Conservation (phyloP, 2,329 filamentous ascomycete genomes). For the Ceratocystis lukuohia region DNA sequence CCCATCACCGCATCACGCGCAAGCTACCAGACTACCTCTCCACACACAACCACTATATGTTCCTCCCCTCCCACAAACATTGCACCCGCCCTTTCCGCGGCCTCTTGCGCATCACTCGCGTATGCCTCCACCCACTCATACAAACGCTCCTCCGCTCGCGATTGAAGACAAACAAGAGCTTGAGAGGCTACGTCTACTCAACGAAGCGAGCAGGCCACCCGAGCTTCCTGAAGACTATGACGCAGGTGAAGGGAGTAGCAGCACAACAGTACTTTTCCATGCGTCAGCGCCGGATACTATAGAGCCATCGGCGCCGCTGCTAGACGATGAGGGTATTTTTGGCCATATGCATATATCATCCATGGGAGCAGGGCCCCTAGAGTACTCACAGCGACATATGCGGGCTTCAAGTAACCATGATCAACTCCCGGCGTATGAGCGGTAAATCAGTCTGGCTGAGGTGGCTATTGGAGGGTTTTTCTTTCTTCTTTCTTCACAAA, state of each 20-base stretch:
- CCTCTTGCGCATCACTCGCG: neutral
- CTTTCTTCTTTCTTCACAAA: neutral
- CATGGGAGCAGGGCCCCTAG: too few species aligned
- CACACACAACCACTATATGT: neutral
- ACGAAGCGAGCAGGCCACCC: constrained; percentile 50
- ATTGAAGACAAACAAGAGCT: constrained; percentile 69
- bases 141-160: neutral
- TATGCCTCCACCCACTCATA: neutral
- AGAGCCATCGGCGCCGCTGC: constrained; percentile 24
- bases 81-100: constrained; percentile 21
- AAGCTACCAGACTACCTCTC: neutral
- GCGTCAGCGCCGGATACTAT: constrained; percentile 1
- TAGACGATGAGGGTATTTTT: constrained; percentile 23
- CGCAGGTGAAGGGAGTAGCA: constrained; percentile 24
- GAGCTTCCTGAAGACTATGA: constrained; percentile 42
- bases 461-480: neutral
- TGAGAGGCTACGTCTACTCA: constrained; percentile 50
- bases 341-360: constrained; percentile 8
- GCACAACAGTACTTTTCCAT: constrained; percentile 5
- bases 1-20: constrained; percentile 20
- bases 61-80: constrained; percentile 22
- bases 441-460: constrained; percentile 21
- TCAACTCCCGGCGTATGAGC: constrained; percentile 31
- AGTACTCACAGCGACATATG: neutral
- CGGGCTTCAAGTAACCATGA: constrained; percentile 22